These are phyloP conservation scores for Trametes cinnabarina DNA, from an alignment of 768 basidiomycete genomes.

Conservation along the genomic window DNA sequence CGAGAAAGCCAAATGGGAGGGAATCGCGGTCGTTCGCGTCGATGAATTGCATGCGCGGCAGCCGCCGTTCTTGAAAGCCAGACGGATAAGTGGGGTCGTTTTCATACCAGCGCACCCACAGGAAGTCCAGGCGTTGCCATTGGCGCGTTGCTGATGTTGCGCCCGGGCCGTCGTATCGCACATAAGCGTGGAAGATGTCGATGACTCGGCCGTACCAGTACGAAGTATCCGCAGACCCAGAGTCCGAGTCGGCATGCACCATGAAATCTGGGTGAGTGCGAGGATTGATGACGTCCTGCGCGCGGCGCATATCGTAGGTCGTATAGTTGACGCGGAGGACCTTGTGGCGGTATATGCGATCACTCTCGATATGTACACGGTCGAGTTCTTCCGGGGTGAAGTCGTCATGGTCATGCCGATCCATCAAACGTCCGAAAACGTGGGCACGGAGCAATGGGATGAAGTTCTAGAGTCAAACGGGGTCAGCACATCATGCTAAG, in stretches of 20 bases:
- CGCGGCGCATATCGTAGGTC: slow-evolving; percentile 41
- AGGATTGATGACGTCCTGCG: slow-evolving; percentile 43
- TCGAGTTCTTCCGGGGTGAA: too few species aligned
- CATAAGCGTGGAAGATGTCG: slow-evolving; percentile 26
- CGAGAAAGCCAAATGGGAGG: slow-evolving; percentile 43
- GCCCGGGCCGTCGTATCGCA: background rate
- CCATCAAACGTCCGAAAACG: too few species aligned
- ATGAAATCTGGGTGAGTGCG: slow-evolving; percentile 35
- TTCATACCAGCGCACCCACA: slow-evolving; percentile 42
- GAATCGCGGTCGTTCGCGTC: slow-evolving; percentile 25
- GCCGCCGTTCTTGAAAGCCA: slow-evolving; percentile 27
- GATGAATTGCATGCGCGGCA: slow-evolving; percentile 42
- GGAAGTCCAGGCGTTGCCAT: slow-evolving; percentile 28
- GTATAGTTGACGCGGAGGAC: slow-evolving; percentile 38
- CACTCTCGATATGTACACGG: slow-evolving; percentile 9
- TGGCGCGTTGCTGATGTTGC: background rate
- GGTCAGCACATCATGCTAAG: too few species aligned
- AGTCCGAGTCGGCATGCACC: slow-evolving; percentile 7
- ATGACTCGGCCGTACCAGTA: slow-evolving; percentile 32
- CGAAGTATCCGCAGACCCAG: background rate
- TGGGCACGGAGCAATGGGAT: too few species aligned
- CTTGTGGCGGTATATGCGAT: slow-evolving; percentile 27
- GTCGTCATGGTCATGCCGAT: too few species aligned
- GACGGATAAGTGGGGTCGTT: slow-evolving; percentile 23
- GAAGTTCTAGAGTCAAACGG: too few species aligned